Evolutionary conservation across 192 early-diverging fungal species (phyloP).

Genomic region (Coemansia sp.): DNA sequence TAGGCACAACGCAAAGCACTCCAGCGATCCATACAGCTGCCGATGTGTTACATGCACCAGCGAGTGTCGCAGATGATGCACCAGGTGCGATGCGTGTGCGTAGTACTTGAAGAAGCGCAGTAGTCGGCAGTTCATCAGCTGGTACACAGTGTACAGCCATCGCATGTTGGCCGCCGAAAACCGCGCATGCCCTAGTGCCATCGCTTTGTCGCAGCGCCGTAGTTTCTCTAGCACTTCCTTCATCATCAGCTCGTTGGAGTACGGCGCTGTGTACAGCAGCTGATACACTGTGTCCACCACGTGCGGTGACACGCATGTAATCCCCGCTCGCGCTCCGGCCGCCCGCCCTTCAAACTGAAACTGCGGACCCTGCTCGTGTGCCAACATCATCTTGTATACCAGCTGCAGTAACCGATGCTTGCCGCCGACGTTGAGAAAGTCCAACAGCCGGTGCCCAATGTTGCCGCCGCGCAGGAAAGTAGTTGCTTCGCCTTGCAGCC

Average conservation of each 20-base stretch:
- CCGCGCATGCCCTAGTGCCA: slow-evolving; percentile 51
- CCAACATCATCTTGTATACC: slow-evolving; percentile 74
- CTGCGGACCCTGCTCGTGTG: slow-evolving; percentile 60
- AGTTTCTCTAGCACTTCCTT: slow-evolving; percentile 73
- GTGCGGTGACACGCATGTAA: slow-evolving; percentile 70
- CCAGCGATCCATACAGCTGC: slow-evolving; percentile 66
- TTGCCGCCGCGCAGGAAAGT: slow-evolving; percentile 66
- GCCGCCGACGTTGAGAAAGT: slow-evolving; percentile 65
- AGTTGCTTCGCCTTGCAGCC: slow-evolving; percentile 33
- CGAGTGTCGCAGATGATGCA: slow-evolving; percentile 68
- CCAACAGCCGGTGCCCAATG: slow-evolving; percentile 65
- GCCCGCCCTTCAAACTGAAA: slow-evolving; percentile 58
- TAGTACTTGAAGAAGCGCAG: slow-evolving; percentile 74
- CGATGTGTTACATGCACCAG: slow-evolving; percentile 64
- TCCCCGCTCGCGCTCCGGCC: slow-evolving; percentile 36
- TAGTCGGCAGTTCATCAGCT: slow-evolving; percentile 72
- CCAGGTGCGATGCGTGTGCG: slow-evolving; percentile 61
- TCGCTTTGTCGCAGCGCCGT: slow-evolving; percentile 63
- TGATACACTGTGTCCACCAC: slow-evolving; percentile 76
- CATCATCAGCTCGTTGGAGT: slow-evolving; percentile 70
- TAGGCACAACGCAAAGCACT: slow-evolving; percentile 66
- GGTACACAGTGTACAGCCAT: slow-evolving; percentile 72
- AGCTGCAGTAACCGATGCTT: slow-evolving; percentile 67
- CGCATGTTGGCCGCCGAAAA: slow-evolving; percentile 57
- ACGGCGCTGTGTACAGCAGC: slow-evolving; percentile 70